Evolutionary conservation across 2,329 filamentous ascomycete genomes (phyloP).

Genomic region (Aspergillus sp.): DNA sequence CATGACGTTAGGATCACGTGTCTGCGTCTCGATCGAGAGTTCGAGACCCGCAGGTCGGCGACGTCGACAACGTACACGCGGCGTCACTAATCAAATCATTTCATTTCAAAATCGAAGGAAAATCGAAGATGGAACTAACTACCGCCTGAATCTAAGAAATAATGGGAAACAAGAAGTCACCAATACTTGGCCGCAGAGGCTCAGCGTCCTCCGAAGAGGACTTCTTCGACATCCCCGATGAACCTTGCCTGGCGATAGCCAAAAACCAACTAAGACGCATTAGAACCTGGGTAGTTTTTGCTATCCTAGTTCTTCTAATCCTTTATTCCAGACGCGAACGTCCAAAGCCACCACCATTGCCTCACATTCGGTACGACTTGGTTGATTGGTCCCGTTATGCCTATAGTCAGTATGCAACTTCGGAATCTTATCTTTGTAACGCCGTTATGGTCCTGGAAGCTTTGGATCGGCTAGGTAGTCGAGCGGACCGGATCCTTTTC

Average conservation of each 20-base stretch:
- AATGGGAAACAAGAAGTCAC: not conserved
- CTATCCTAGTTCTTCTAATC: conserved; percentile 19
- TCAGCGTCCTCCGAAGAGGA: conserved; percentile 29
- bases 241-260: conserved; percentile 19
- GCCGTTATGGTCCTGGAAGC: conserved; percentile 39
- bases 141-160: too few species aligned
- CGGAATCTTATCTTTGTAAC: conserved; percentile 38
- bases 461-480: conserved; percentile 34
- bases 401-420: conserved; percentile 41
- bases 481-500: conserved; percentile 36
- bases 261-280: conserved; percentile 28
- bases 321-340: conserved; percentile 18
- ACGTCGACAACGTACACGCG: too few species aligned
- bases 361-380: conserved; percentile 25
- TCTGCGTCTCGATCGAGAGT: too few species aligned
- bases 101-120: too few species aligned
- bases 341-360: conserved; percentile 11
- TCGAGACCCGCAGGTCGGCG: too few species aligned
- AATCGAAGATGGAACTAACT: too few species aligned
- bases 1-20: too few species aligned
- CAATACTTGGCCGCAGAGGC: conserved; percentile 21
- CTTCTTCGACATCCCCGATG: conserved; percentile 34
- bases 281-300: conserved; percentile 25
- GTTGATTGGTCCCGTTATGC: conserved; percentile 40
- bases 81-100: too few species aligned